Percentiles rank a stretch among this genome's conserved stretches.
These are phyloP conservation scores for Leptomonas pyrrhocoris DNA, from an alignment of 208 protist genomes.

Conservation along the genomic window DNA sequence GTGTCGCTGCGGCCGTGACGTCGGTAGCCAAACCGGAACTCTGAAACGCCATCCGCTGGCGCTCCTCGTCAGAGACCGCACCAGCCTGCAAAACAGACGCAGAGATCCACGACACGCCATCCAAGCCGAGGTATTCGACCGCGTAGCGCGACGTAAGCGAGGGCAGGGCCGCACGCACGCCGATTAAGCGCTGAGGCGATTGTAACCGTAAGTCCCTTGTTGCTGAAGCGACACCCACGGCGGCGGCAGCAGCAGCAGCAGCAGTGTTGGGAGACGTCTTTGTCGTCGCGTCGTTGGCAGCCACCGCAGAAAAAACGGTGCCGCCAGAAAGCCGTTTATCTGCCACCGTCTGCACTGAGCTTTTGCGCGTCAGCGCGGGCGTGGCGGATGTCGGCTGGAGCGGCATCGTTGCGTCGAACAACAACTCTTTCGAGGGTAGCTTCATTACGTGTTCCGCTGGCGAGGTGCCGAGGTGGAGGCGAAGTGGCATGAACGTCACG, in stretches of 20 bases:
- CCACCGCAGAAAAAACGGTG: not conserved
- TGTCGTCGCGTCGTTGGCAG: not conserved
- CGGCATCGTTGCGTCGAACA: not conserved
- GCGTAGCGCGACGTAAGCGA: slow-evolving; percentile 39
- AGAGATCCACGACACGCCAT: slow-evolving; percentile 62
- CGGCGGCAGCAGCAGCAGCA: not conserved
- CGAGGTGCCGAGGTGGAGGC: slow-evolving; percentile 24
- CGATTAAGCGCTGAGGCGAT: slow-evolving; percentile 35
- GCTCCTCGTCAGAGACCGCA: slow-evolving; percentile 4
- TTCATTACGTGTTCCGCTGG: slow-evolving; percentile 11
- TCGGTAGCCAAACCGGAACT: not conserved
- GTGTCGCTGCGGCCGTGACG: not conserved
- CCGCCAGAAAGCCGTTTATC: not conserved
- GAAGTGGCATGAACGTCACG: slow-evolving; percentile 22
- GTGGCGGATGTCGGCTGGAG: not conserved
- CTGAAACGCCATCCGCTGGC: not conserved
- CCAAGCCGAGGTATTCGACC: slow-evolving; percentile 75
- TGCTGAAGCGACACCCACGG: not conserved
- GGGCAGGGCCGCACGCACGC: slow-evolving; percentile 54
- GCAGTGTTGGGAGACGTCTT: not conserved
- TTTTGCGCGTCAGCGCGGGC: not conserved
- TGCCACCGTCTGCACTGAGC: slow-evolving; percentile 6
- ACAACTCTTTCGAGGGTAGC: slow-evolving; percentile 9
- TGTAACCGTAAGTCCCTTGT: slow-evolving; percentile 9
- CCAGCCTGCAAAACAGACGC: slow-evolving; percentile 42